Evolutionary conservation across 2,329 filamentous ascomycete species (phyloP).

Genomic region (Tolypocladium ophioglossoides): DNA sequence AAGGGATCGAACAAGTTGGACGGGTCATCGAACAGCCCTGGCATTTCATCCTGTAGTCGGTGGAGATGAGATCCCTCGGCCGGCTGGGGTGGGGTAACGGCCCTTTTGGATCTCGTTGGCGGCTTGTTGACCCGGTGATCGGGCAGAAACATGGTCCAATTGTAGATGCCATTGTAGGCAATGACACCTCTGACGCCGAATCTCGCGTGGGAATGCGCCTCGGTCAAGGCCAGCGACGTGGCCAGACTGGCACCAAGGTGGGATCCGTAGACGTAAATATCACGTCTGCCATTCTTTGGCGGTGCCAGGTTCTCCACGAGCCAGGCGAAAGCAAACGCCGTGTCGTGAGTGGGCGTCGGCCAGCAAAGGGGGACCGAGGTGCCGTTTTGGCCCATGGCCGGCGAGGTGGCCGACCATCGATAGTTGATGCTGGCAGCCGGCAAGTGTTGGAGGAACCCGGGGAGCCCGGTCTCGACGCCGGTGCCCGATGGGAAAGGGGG

Average conservation of each 20-base stretch:
- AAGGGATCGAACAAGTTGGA: conserved; percentile 47
- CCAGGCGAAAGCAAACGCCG: conserved; percentile 42
- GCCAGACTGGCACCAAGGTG: conserved; percentile 48
- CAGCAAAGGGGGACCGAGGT: conserved; percentile 27
- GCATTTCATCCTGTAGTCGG: conserved; percentile 23
- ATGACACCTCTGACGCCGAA: conserved; percentile 43
- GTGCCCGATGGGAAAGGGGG: conserved; percentile 35
- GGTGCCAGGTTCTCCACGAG: conserved; percentile 34
- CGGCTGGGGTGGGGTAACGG: conserved; percentile 9
- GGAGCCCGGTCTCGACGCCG: conserved; percentile 18
- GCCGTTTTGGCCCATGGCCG: conserved; percentile 4
- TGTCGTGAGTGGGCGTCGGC: conserved; percentile 49
- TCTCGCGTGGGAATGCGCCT: conserved; percentile 30
- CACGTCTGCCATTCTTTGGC: conserved; percentile 20
- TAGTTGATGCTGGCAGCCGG: conserved; percentile 49
- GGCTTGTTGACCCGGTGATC: conserved; percentile 35
- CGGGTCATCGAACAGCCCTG: conserved; percentile 37
- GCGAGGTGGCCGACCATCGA: conserved; percentile 34
- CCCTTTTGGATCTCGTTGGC: conserved; percentile 6
- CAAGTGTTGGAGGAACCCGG: conserved; percentile 28
- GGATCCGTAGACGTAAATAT: conserved; percentile 40
- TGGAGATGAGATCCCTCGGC: conserved; percentile 24
- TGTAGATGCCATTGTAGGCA: conserved; percentile 50
- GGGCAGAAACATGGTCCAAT: conserved; percentile 52
- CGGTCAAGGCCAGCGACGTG: conserved; percentile 45